Evolutionary conservation across 495 filamentous ascomycete species (phyloP).

Genomic region (Aspergillus nidulans): DNA sequence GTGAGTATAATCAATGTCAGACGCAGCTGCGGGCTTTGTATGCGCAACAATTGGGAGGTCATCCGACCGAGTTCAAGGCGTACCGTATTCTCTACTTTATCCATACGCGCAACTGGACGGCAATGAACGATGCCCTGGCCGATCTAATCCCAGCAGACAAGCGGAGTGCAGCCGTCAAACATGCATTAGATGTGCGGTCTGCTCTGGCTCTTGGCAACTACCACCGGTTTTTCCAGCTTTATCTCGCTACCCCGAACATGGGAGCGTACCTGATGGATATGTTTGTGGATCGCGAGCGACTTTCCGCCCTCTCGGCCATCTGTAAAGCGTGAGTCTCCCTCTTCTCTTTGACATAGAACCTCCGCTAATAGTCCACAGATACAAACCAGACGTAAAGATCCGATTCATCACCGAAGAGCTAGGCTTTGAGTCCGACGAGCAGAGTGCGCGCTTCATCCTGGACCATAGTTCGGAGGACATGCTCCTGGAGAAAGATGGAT

Average conservation of each 20-base stretch:
- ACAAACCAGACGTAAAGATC: slow-evolving; percentile 82
- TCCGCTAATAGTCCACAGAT: slow-evolving; percentile 47
- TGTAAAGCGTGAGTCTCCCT: slow-evolving; percentile 81
- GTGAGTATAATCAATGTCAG: slow-evolving; percentile 99
- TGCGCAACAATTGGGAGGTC: slow-evolving; percentile 76
- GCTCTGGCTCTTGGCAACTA: slow-evolving; percentile 92
- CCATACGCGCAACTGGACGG: slow-evolving; percentile 96
- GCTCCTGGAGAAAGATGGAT: slow-evolving; percentile 72
- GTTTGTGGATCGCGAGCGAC: slow-evolving; percentile 91
- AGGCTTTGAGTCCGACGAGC: slow-evolving; percentile 87
- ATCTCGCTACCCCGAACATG: slow-evolving; percentile 94
- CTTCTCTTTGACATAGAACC: background rate
- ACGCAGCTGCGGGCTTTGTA: slow-evolving; percentile 93
- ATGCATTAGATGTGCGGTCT: slow-evolving; percentile 88
- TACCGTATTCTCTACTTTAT: slow-evolving; percentile 99
- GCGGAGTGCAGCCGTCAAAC: slow-evolving; percentile 73
- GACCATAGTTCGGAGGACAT: slow-evolving; percentile 69
- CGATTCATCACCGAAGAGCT: slow-evolving; percentile 94
- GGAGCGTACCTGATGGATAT: slow-evolving; percentile 98
- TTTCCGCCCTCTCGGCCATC: slow-evolving; percentile 82
- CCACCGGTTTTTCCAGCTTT: slow-evolving; percentile 93
- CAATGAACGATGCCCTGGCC: slow-evolving; percentile 95
- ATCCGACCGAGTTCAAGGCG: slow-evolving; percentile 93
- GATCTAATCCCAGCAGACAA: slow-evolving; percentile 98
- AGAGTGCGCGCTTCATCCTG: slow-evolving; percentile 82